Conservation (phyloP, 73 alveolate genomes). For the Uronychia setigera region DNA sequence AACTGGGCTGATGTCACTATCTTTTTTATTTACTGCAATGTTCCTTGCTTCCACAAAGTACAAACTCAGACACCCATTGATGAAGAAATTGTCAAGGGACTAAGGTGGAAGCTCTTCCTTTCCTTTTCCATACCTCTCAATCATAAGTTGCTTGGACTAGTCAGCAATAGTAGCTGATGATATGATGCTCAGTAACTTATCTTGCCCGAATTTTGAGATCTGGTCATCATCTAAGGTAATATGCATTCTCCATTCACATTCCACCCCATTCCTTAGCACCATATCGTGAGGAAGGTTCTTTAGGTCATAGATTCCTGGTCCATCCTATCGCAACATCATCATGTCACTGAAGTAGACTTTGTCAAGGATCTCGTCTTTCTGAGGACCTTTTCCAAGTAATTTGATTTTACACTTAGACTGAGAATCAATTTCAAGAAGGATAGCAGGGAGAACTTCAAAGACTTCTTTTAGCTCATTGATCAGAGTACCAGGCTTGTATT, state of each 20-base stretch:
- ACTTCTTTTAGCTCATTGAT: neutral
- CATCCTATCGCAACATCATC: neutral
- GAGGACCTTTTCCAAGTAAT: neutral
- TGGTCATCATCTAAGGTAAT: neutral
- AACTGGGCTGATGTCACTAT: neutral
- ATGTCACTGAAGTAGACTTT: neutral
- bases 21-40: neutral
- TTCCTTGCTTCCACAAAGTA: neutral
- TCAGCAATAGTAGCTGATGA: neutral
- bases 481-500: neutral
- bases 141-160: neutral
- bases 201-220: neutral
- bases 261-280: neutral
- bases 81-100: neutral
- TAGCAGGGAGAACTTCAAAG: neutral
- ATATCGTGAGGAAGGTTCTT: neutral
- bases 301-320: neutral
- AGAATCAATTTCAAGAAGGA: neutral
- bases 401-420: neutral
- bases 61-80: neutral
- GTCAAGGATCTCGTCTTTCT: neutral
- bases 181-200: neutral
- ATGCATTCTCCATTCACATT: neutral
- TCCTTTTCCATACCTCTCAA: neutral
- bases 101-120: neutral